A percentile compares a stretch with the other conserved stretches of the same genome.
phyloP scores from a whole-genome alignment of 139 green algal genomes.

The Zygnema circumcarinatum region DNA sequence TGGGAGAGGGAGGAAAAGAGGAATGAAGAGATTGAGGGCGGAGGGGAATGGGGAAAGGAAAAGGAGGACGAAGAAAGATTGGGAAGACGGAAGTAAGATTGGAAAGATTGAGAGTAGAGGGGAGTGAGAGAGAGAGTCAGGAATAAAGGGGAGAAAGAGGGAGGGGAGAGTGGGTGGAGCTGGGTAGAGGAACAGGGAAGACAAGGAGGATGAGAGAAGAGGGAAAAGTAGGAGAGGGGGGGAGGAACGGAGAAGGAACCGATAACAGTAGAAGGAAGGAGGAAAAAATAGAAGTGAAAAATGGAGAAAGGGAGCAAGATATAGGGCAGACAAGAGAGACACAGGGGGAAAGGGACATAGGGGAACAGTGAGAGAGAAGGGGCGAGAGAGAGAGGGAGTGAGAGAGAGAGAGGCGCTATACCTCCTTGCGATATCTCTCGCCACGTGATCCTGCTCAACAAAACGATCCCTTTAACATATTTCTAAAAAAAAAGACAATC shows the following conservation, averaged over 20 bases:
- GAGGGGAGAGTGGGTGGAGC: no score
- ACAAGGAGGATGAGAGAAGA: background rate
- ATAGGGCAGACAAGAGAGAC: background rate
- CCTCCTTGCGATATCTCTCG: no score
- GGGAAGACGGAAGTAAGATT: no score
- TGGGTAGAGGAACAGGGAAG: background rate
- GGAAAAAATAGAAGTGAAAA: background rate
- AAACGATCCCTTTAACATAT: no score
- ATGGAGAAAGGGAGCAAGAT: background rate
- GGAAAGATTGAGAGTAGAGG: no score
- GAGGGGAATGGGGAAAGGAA: background rate
- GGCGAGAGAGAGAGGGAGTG: background rate
- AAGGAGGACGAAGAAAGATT: background rate
- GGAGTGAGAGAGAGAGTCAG: no score
- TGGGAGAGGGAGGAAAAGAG: background rate
- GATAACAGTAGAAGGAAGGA: background rate
- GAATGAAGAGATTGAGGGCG: background rate
- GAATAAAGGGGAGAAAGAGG: no score
- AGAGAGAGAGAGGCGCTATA: background rate
- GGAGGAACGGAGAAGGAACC: background rate
- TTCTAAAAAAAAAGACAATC: no score
- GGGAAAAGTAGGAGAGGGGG: background rate
- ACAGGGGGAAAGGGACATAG: background rate
- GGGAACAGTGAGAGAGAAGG: background rate
- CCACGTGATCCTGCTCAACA: no score